Evolutionary conservation across 106 monocot species (phyloP), one percentile per base, ranked within the genome.

Genomic region (Amphibolis antarctica): DNA sequence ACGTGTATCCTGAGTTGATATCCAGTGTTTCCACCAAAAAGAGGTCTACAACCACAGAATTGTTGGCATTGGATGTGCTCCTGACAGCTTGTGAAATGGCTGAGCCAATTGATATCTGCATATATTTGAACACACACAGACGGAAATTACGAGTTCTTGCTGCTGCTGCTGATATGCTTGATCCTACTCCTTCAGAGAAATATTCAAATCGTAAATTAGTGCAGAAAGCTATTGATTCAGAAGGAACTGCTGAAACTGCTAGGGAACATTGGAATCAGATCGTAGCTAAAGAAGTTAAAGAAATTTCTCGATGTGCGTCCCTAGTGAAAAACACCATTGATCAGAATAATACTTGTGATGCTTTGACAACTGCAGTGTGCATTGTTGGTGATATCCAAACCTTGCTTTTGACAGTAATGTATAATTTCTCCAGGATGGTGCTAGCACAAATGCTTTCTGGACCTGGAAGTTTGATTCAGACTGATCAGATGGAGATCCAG

Each of bases 31-130:
- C 75, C 64, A 64, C 50, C 64, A 82, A 78, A 64, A 80, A 80
- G 20, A 73, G 66, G n/a, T 42, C 65, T 46, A 57, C 76, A 56
- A 64, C 69, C 26, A 55, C 81, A 23, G 87, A 98, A 74, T 61
- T 98, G 68, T 64, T 63, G 44, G 90, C 96, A 63, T 64, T 98
- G 62, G 84, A 98, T 82, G 59, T 74, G 29, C 71, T 98, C 17
- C 63, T 85, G 42, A 77, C 69, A 50, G 82, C 90, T 51, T 98
- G 86, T 80, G 84, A 87, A 72, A 86, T 81, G 42, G 70, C 62
- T 66, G 76, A 98, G 49, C 69, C 76, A 65, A 68, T 85, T 70
- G 72, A 84, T 30, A 62, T 72, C 42, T 66, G 78, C 42, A 64
- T 80, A 28, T 85, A 80, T 70, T 75, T 98, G 66, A 76, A 76